A percentile compares a stretch with the other conserved stretches of the same genome.
These are phyloP conservation scores for Umbelopsis sp. DNA, from an alignment of 371 early-diverging fungal species.

Conservation along the genomic window DNA sequence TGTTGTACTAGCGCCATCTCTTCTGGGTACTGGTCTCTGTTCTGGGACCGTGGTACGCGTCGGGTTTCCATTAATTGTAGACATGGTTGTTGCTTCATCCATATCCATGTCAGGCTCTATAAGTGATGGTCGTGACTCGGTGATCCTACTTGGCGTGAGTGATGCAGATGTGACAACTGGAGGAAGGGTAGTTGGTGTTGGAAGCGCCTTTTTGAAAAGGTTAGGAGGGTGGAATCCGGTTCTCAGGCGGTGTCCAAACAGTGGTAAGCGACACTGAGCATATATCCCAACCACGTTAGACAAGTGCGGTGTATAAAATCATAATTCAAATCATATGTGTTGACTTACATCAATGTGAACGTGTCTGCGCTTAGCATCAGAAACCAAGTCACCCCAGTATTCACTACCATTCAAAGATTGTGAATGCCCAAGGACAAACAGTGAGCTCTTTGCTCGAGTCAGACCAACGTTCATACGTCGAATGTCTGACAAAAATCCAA, in stretches of 20 bases:
- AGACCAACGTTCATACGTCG: slow-evolving; percentile 95
- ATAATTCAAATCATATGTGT: background rate
- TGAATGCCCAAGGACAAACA: slow-evolving; percentile 89
- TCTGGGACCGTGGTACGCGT: slow-evolving; percentile 23
- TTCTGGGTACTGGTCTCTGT: background rate
- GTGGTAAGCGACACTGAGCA: slow-evolving; percentile 24
- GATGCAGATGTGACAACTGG: slow-evolving; percentile 11
- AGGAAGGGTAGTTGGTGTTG: slow-evolving; percentile 1
- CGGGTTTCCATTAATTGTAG: background rate
- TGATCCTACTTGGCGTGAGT: background rate
- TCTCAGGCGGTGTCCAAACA: slow-evolving; percentile 26
- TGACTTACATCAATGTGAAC: slow-evolving; percentile 52
- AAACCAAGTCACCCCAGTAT: slow-evolving; percentile 72
- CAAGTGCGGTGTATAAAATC: slow-evolving; percentile 8
- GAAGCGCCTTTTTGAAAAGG: slow-evolving; percentile 25
- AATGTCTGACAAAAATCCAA: slow-evolving; percentile 93
- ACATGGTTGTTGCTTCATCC: background rate
- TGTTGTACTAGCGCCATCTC: slow-evolving; percentile 1
- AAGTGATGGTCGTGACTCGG: background rate
- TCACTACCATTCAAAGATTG: slow-evolving; percentile 58
- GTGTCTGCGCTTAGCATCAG: slow-evolving; percentile 55
- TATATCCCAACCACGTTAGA: background rate
- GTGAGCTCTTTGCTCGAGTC: slow-evolving; percentile 88
- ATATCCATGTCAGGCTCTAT: background rate
- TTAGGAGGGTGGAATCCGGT: slow-evolving; percentile 23